Evolutionary conservation across 352 stramenopile species (phyloP).

Genomic region (Phytophthora fragariaefolia): DNA sequence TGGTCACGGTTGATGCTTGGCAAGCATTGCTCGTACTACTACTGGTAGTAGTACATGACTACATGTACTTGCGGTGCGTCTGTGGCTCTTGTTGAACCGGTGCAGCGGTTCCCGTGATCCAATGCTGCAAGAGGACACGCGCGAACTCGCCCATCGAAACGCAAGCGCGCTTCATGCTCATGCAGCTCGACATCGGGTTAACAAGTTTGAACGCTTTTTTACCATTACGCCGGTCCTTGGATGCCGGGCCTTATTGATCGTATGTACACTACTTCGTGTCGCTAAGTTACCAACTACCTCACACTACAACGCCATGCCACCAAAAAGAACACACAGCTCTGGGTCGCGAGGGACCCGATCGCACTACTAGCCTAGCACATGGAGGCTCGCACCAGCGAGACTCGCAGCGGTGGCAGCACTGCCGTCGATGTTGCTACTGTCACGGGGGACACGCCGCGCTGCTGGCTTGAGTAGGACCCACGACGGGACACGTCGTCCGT

Average conservation of each 20-base stretch:
- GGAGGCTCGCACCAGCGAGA: conserved; percentile 51
- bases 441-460: conserved; percentile 35
- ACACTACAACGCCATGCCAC: conserved; percentile 29
- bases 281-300: conserved; percentile 35
- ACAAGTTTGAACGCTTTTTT: conserved; percentile 8
- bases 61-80: no score
- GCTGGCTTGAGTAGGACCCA: conserved; percentile 28
- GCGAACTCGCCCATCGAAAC: conserved; percentile 14
- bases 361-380: conserved; percentile 34
- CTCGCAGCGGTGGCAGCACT: conserved; percentile 48
- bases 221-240: conserved; percentile 25
- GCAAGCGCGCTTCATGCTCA: conserved; percentile 18
- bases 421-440: conserved; percentile 37
- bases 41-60: no score
- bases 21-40: not conserved
- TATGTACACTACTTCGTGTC: conserved; percentile 36
- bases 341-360: no score
- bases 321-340: conserved; percentile 24
- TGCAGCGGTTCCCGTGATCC: not conserved
- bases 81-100: no score
- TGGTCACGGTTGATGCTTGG: conserved; percentile 12
- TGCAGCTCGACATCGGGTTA: no score
- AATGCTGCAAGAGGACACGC: conserved; percentile 17
- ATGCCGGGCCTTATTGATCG: conserved; percentile 14
- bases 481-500: conserved; percentile 32